phyloP scores from a whole-genome alignment of 2,329 filamentous ascomycete species.

The Calonectria multiphialidica region DNA sequence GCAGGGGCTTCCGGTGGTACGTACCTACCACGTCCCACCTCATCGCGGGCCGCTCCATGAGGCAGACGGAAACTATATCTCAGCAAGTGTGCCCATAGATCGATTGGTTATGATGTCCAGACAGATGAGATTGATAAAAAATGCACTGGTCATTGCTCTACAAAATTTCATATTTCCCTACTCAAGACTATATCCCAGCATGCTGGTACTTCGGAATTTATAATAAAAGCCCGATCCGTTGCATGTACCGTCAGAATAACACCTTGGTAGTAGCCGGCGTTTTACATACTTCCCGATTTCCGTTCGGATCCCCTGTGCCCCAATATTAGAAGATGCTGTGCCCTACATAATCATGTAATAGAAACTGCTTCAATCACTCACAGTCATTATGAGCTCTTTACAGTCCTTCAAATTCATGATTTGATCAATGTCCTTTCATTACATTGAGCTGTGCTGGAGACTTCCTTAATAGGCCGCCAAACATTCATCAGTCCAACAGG shows the following conservation, averaged over 20 bases:
- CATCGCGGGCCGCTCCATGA: background rate
- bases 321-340: background rate
- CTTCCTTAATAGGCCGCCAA: background rate
- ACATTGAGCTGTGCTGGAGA: background rate
- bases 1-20: constrained; percentile 20
- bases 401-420: background rate
- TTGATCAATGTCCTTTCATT: background rate
- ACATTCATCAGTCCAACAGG: no score
- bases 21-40: constrained; percentile 11
- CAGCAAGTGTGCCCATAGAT: no score
- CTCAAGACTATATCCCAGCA: background rate
- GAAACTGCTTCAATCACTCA: background rate
- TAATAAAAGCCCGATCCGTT: background rate
- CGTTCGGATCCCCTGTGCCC: background rate
- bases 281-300: background rate
- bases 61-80: background rate
- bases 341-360: background rate
- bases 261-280: background rate
- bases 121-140: no score
- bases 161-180: no score
- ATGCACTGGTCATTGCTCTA: no score
- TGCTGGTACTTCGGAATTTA: background rate
- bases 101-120: no score
- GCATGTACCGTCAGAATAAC: background rate
- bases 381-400: background rate